These are phyloP conservation scores for Globisporangium paroecandrum DNA, from an alignment of 352 stramenopile species.

Conservation along the genomic window DNA sequence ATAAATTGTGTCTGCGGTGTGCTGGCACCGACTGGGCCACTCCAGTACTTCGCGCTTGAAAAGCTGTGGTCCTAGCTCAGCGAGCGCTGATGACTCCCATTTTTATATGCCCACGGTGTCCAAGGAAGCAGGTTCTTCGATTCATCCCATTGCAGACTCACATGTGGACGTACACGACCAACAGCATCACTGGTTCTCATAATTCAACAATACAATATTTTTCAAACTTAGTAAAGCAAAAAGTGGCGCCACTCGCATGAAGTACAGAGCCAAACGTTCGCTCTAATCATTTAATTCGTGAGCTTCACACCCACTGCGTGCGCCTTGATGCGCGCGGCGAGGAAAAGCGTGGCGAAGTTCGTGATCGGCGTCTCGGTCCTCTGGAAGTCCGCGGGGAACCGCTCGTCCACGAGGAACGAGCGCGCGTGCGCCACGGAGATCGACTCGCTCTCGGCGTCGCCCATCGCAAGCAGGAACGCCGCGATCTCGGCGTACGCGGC, in stretches of 20 bases:
- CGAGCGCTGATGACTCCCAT: too few relatives aligned
- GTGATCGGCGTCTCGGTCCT: constrained; percentile 32
- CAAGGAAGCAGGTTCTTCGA: too few relatives aligned
- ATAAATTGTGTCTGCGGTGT: too few relatives aligned
- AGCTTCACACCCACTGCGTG: neutral
- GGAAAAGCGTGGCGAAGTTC: constrained; percentile 21
- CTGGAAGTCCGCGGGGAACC: constrained; percentile 42
- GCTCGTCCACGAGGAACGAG: constrained; percentile 47
- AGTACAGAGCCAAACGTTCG: neutral
- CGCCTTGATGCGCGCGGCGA: constrained; percentile 37
- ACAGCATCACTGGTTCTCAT: neutral
- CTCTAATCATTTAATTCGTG: neutral
- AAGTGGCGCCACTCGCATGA: neutral
- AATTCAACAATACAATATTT: neutral
- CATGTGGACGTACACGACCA: too few relatives aligned
- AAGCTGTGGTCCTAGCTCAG: too few relatives aligned
- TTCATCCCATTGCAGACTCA: too few relatives aligned
- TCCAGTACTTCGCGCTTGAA: too few relatives aligned
- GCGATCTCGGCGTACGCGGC: constrained; percentile 47
- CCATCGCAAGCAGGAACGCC: constrained; percentile 42
- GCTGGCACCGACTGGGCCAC: too few relatives aligned
- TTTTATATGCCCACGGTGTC: too few relatives aligned
- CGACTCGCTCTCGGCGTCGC: constrained; percentile 25
- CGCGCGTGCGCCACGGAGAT: constrained; percentile 38
- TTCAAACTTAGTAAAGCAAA: neutral